Conservation (phyloP, 2,329 filamentous ascomycete genomes). For the Colletotrichum sp. region DNA sequence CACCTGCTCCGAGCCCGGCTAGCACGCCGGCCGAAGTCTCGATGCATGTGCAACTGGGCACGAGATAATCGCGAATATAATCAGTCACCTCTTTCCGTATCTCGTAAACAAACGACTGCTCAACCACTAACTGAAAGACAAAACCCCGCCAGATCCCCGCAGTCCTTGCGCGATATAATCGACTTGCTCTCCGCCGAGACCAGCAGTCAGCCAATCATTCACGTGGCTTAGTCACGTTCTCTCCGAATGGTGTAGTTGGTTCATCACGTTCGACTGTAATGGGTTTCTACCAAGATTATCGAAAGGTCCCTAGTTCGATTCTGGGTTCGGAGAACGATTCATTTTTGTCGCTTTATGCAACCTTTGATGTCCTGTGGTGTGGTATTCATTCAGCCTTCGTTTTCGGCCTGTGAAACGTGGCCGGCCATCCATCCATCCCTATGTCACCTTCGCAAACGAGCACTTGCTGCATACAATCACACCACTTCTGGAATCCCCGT, state of each 20-base stretch:
- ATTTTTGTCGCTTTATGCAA: background rate
- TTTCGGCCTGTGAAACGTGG: accelerated
- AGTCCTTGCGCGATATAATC: background rate
- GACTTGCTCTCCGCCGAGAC: background rate
- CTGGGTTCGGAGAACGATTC: background rate
- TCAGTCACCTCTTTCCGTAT: too few species aligned
- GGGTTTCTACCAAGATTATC: background rate
- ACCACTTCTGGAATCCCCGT: background rate
- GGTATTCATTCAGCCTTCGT: background rate
- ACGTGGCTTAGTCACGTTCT: background rate
- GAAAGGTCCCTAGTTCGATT: constrained; percentile 14
- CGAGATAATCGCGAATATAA: too few species aligned
- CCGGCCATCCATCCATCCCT: background rate
- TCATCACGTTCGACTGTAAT: constrained; percentile 13
- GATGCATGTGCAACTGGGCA: background rate
- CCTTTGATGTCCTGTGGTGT: background rate
- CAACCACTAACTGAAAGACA: background rate
- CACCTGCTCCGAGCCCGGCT: background rate
- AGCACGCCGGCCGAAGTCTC: background rate
- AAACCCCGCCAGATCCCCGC: background rate
- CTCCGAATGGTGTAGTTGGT: constrained; percentile 18
- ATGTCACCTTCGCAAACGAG: background rate
- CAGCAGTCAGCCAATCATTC: constrained; percentile 5
- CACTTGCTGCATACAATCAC: background rate
- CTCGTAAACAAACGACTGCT: background rate